Base-by-base conservation (phyloP, 2,329 filamentous ascomycete genomes). In the Boeremia exigua region DNA sequence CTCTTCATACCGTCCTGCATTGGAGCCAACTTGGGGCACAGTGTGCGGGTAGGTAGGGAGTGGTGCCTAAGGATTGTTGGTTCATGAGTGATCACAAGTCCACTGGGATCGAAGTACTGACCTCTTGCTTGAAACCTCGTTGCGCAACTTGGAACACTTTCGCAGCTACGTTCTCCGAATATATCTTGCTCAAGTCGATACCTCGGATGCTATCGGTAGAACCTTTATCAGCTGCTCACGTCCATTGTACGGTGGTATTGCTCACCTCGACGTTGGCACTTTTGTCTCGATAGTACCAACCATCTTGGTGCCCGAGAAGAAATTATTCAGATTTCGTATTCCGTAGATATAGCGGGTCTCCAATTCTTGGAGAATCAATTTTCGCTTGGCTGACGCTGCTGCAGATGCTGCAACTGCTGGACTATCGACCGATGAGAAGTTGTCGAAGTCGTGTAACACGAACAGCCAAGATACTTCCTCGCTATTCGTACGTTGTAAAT, bases 141-240 rank as follows among this genome's bases (percentile, higher is more conserved):
- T 69, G 68, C 3, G 72, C 71, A 19, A 73, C 72, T 58, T 74
- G 72, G 4, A 72, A 45, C 8, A 74, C 60, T 33, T 74, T 74
- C 15, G 70, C 71, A 32, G 54, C 48, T 0, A 68, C 63, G 45
- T 68, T 74, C 40, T 73, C 69, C 0, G 70, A 66, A 43, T 64
- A 74, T 7, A 71, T 47, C n/a, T 61, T 59, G 37, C 59, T 60
- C 12, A 74, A 51, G 33, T 74, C 60, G 17, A 71, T 45, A 9
- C 65, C 68, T 44, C 58, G 71, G 2, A 70, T 59, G 23, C 69
- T 70, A 25, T 17, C 32, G 2, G 7, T 2, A 38, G 4, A n/a
- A 23, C 1, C 2, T 5, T 30, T 1, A 17, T 37, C 14, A 51
- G 44, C 19, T 40, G 6, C 17, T 12, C 10, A 12, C n/a, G 3